Percentiles rank a stretch among this genome's conserved stretches.
These are phyloP conservation scores for Fusarium stilboides DNA, from an alignment of 2,329 filamentous ascomycete species.

Conservation along the genomic window DNA sequence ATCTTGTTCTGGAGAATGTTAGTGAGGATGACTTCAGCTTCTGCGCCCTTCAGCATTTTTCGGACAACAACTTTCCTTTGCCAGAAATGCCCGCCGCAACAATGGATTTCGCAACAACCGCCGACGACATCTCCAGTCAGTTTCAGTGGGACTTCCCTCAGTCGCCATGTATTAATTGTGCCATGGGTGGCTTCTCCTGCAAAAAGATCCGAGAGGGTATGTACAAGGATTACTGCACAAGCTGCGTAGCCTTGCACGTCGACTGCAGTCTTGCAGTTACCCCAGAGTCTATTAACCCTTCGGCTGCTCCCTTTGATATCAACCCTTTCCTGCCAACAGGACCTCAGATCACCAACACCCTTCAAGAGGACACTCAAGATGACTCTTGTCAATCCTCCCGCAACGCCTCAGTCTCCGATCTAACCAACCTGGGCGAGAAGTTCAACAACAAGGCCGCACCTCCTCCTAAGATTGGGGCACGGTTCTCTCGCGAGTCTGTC, in stretches of 20 bases:
- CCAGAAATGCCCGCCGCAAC: slow-evolving; percentile 52
- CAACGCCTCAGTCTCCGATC: slow-evolving; percentile 49
- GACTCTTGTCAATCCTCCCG: slow-evolving; percentile 47
- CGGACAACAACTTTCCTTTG: slow-evolving; percentile 56
- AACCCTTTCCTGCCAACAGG: slow-evolving; percentile 64
- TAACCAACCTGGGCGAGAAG: slow-evolving; percentile 48
- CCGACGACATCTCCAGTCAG: slow-evolving; percentile 31
- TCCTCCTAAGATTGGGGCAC: slow-evolving; percentile 76
- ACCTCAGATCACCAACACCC: slow-evolving; percentile 58
- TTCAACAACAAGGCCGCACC: slow-evolving; percentile 51
- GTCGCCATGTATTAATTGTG: slow-evolving; percentile 68
- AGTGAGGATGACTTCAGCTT: slow-evolving; percentile 74
- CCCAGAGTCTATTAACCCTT: slow-evolving; percentile 54
- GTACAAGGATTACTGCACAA: slow-evolving; percentile 73
- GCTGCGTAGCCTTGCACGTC: slow-evolving; percentile 72
- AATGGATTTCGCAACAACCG: slow-evolving; percentile 48
- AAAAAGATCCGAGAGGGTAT: slow-evolving; percentile 73
- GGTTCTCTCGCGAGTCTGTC: slow-evolving; percentile 85
- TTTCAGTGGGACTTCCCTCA: slow-evolving; percentile 60
- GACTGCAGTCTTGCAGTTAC: slow-evolving; percentile 70
- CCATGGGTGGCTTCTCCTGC: slow-evolving; percentile 69
- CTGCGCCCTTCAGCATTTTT: slow-evolving; percentile 72
- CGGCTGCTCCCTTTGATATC: slow-evolving; percentile 58
- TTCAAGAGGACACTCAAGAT: slow-evolving; percentile 46
- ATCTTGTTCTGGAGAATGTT: slow-evolving; percentile 69